Evolutionary conservation across 306 rosid species (phyloP).

Genomic region (Comarum palustre): DNA sequence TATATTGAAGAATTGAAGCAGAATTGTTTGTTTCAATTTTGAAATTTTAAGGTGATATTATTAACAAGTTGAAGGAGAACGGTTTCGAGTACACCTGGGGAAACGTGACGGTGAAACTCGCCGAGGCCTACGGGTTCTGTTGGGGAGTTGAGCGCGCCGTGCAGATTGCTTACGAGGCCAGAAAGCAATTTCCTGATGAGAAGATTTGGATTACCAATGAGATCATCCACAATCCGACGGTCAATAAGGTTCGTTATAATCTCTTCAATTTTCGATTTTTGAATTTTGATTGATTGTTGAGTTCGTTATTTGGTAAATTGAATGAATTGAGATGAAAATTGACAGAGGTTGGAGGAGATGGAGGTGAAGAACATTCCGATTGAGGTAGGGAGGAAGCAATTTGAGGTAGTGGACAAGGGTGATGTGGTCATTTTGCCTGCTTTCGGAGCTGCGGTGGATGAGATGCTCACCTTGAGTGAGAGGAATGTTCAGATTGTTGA

Average conservation of each 20-base stretch:
- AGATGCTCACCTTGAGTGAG: conserved; percentile 78
- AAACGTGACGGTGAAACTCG: conserved; percentile 79
- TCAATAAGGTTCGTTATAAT: conserved; percentile 60
- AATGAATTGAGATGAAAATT: neutral
- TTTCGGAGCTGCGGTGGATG: conserved; percentile 96
- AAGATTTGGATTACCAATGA: conserved; percentile 90
- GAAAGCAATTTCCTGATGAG: conserved; percentile 86
- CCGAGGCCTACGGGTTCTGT: conserved; percentile 92
- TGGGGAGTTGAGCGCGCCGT: conserved; percentile 99
- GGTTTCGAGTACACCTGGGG: conserved; percentile 85
- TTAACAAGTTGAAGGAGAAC: conserved; percentile 79
- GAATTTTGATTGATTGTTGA: neutral
- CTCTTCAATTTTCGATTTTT: neutral
- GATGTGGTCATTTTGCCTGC: conserved; percentile 98
- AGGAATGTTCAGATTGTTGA: conserved; percentile 86
- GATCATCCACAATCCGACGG: conserved; percentile 94
- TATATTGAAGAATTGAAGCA: neutral
- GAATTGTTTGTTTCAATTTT: too few species aligned
- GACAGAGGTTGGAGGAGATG: conserved; percentile 87
- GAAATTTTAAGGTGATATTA: conserved; percentile 55
- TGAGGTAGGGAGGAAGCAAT: conserved; percentile 65
- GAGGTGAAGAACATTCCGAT: conserved; percentile 64
- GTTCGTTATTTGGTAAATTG: neutral
- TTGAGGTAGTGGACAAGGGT: conserved; percentile 68
- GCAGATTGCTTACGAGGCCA: conserved; percentile 97